These are phyloP conservation scores for Vaccinium vitisidaea DNA, from an alignment of 148 eudicot genomes.

Conservation along the genomic window DNA sequence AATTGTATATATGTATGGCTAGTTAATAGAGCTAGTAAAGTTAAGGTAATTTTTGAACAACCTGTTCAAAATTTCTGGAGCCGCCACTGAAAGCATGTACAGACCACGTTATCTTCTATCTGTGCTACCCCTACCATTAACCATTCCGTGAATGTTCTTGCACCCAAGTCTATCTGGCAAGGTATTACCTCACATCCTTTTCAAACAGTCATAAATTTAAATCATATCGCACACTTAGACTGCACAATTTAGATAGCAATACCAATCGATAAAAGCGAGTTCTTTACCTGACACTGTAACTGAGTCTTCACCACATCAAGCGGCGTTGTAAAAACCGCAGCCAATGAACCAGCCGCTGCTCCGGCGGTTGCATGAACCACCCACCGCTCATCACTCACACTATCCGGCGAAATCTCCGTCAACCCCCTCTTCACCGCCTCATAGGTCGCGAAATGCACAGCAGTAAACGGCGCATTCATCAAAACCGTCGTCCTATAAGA, in stretches of 20 bases:
- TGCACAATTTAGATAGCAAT: background rate
- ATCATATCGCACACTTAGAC: background rate
- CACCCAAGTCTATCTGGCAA: too few species aligned
- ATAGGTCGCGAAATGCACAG: slow-evolving; percentile 85
- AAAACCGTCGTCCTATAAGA: slow-evolving; percentile 85
- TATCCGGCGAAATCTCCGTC: slow-evolving; percentile 54
- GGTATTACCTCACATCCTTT: too few species aligned
- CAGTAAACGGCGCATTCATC: slow-evolving; percentile 92
- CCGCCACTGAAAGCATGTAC: too few species aligned
- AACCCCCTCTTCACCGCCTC: slow-evolving; percentile 86
- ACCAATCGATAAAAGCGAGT: background rate
- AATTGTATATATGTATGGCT: too few species aligned
- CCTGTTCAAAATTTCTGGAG: too few species aligned
- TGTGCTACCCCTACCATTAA: too few species aligned
- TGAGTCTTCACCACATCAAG: slow-evolving; percentile 97
- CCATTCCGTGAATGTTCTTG: too few species aligned
- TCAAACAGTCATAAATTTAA: background rate
- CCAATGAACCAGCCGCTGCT: slow-evolving; percentile 89
- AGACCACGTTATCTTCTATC: too few species aligned
- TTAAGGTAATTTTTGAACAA: too few species aligned
- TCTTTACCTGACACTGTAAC: slow-evolving; percentile 84
- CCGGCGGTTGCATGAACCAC: slow-evolving; percentile 94
- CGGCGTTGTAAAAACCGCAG: slow-evolving; percentile 75
- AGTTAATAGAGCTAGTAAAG: too few species aligned
- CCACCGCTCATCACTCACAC: slow-evolving; percentile 58